These are phyloP conservation scores for Diaporthe batatas DNA, from an alignment of 2,329 filamentous ascomycete genomes.

Conservation along the genomic window DNA sequence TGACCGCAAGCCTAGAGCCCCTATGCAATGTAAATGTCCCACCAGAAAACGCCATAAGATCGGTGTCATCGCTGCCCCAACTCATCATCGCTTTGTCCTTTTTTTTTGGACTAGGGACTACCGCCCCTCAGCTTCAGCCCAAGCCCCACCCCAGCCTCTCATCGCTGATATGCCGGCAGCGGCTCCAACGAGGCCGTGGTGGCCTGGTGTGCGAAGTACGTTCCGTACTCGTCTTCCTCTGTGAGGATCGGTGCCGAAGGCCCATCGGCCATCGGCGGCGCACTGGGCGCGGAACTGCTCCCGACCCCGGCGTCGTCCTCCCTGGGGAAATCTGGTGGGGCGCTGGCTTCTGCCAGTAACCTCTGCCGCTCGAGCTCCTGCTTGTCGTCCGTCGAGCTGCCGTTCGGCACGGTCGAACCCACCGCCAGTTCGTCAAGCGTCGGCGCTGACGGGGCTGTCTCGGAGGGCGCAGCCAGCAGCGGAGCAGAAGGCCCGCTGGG, in stretches of 20 bases:
- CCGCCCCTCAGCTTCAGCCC: background rate
- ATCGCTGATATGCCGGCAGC: slow-evolving; percentile 41
- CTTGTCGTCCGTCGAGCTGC: slow-evolving; percentile 76
- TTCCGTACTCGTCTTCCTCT: slow-evolving; percentile 62
- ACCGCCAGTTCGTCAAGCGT: slow-evolving; percentile 59
- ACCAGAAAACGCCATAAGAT: slow-evolving; percentile 23
- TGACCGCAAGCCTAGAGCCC: slow-evolving; percentile 23
- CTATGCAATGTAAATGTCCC: slow-evolving; percentile 29
- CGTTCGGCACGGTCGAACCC: slow-evolving; percentile 40
- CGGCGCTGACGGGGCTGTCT: slow-evolving; percentile 54
- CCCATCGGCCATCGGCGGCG: slow-evolving; percentile 44
- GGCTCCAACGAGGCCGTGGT: slow-evolving; percentile 19
- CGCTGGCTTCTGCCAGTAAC: slow-evolving; percentile 74
- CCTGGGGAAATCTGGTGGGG: slow-evolving; percentile 70
- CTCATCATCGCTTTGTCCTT: background rate
- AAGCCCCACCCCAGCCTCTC: background rate
- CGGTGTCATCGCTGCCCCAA: slow-evolving; percentile 6
- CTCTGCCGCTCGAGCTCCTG: slow-evolving; percentile 79
- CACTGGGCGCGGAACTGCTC: slow-evolving; percentile 43
- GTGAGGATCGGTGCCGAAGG: slow-evolving; percentile 71
- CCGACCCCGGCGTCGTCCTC: slow-evolving; percentile 59
- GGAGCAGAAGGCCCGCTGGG: slow-evolving; percentile 41
- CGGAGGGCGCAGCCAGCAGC: slow-evolving; percentile 5
- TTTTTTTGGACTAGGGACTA: background rate
- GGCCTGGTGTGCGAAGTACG: slow-evolving; percentile 37